Evolutionary conservation across 768 basidiomycete genomes (phyloP), one percentile per base, ranked within the genome.

Genomic region (Phaeotremella fagi): DNA sequence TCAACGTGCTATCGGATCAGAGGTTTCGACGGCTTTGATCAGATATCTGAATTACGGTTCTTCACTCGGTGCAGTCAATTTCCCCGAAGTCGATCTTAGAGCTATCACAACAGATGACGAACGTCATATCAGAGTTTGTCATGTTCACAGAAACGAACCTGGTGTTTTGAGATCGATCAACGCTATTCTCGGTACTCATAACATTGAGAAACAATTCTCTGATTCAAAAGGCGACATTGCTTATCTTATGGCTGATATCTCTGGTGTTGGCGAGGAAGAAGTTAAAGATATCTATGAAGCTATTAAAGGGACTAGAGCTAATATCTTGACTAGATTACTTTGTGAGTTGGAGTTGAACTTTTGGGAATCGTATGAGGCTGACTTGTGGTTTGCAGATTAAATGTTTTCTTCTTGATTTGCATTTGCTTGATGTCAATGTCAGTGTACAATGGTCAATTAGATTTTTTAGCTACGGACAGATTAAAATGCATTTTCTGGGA

Each of bases 191-290:
- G 87, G 87, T 45, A 85, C 89, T 33, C 90, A 92, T 81, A 98
- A 99, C 76, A 92, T 99, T 72, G 91, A 94, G 77, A 98, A 98
- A 79, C 95, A 98, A 77, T 97, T 86, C 76, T 91, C 94, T n/a
- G 95, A 99, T 71, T 71, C 71, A 15, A 74, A 70, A 52, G 73
- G 73, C 18, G 73, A 75, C 59, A 72, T 69, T 41, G 68, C 92
- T 23, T 98, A 98, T 75, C 81, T 99, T 59, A 86, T 99, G 84
- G 92, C 92, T 12, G 95, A 99, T 74, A 97, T 99, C 60, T 85
- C 88, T 20, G 82, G 89, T 59, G 91, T 97, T 61, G 88, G 87
- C 70, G 81, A 82, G 55, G 78, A 79, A 50, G 88, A 95, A 69
- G 79, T 94, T 60, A 83, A 82, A 66, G 82, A 78, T 64, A 80